These are phyloP conservation scores for Gossypium longicalyx DNA, from an alignment of 345 rosid species.

Conservation along the genomic window DNA sequence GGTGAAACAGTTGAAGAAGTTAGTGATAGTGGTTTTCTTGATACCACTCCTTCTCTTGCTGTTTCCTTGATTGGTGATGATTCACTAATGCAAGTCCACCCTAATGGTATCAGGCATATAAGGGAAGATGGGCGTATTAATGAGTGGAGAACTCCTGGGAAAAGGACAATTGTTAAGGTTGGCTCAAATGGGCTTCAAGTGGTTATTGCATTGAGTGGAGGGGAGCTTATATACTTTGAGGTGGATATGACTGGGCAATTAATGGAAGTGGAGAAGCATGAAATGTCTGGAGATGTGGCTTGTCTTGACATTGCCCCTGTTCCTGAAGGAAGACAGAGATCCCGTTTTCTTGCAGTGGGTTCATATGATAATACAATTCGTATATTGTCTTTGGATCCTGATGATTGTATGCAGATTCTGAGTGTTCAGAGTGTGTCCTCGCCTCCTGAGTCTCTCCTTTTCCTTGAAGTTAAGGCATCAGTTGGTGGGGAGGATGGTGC, in stretches of 20 bases:
- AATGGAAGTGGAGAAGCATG: constrained; percentile 98
- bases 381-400: constrained; percentile 91
- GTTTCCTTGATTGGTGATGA: constrained; percentile 94
- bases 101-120: constrained; percentile 94
- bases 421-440: constrained; percentile 97
- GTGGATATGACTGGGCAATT: constrained; percentile 95
- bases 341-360: constrained; percentile 98
- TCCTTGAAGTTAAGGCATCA: constrained; percentile 97
- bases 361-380: constrained; percentile 96
- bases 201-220: constrained; percentile 94
- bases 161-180: constrained; percentile 94
- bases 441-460: constrained; percentile 94
- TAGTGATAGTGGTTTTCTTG: constrained; percentile 79
- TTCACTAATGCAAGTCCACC: constrained; percentile 99
- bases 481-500: constrained; percentile 98
- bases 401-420: constrained; percentile 93
- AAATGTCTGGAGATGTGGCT: constrained; percentile 99
- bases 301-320: constrained; percentile 98
- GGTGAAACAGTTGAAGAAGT: constrained; percentile 99
- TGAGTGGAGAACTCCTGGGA: constrained; percentile 99
- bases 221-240: constrained; percentile 96
- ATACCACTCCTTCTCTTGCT: constrained; percentile 69
- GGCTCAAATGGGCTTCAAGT: constrained; percentile 95
- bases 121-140: constrained; percentile 95
- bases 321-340: constrained; percentile 99